Base-by-base conservation (phyloP, 352 stramenopile genomes). In the Phytophthora sp. region DNA sequence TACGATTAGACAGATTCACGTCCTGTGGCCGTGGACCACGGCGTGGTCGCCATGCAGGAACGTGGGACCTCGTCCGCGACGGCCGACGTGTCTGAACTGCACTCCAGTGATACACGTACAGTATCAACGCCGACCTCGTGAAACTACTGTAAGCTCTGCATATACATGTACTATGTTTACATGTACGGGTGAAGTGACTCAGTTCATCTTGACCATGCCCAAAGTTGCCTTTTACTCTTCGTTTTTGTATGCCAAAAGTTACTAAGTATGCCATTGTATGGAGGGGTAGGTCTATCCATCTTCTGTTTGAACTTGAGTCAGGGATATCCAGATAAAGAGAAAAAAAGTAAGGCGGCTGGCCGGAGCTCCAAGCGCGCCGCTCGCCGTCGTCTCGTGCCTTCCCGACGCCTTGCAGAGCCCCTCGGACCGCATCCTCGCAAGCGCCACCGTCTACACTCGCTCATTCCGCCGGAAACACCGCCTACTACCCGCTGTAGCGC, bases 301-400 rank as follows among this genome's bases (percentile, higher is more conserved):
- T 52, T 33, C 51, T 56, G 49, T 72, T 68, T 57, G 56, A 61
- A 66, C 49, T 63, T 68, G 63, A 41, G 58, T 35, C 15, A n/a
- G n/a, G n/a, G 41, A 63, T 63, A 58, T 59, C 57, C 42, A 51
- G 51, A 39, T 33, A 38, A 33, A 72, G 41, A 72, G 30, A 71
- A 71, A 71, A 70, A 44, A 39, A 31, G n/a, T n/a, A n/a, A n/a
- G n/a, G n/a, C n/a, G 36, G 38, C 55, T 5, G 45, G 45, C 27
- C 5, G 38, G 20, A 47, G 39, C 42, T 21, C 29, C 26, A 35
- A 52, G 29, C 26, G 13, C 45, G 16, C 45, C 7, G 27, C 18
- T 41, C 46, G 27, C 27, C 26, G 46, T 53, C 27, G 29, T 47
- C 36, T 62, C 33, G 33, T 63, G 31, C 53, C 29, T 53, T 38